phyloP scores from a whole-genome alignment of 1,139 yeast species.

The Geotrichum histeridarum region DNA sequence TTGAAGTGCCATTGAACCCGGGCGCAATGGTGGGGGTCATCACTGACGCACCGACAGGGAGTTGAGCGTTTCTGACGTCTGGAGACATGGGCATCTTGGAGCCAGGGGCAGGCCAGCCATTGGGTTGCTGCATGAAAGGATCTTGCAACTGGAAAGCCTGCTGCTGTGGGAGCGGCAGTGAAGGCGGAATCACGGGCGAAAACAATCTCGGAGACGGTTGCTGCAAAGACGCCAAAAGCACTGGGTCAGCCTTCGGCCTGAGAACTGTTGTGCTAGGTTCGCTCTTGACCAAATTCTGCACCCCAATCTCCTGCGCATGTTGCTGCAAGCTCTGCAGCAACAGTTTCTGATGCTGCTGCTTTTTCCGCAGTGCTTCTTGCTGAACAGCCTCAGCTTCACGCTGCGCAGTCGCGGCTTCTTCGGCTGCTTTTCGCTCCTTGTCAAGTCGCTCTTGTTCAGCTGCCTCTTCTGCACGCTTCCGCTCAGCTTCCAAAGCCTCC shows the following conservation, averaged over 20 bases:
- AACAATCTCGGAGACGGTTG: conserved; percentile 14
- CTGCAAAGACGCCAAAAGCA: conserved; percentile 12
- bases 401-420: conserved; percentile 12
- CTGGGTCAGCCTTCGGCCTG: conserved; percentile 17
- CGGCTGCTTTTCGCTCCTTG: conserved; percentile 10
- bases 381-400: conserved; percentile 13
- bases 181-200: conserved; percentile 5
- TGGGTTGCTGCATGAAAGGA: background rate
- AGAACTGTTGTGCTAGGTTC: conserved; percentile 12
- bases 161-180: conserved; percentile 9
- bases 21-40: background rate
- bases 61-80: background rate
- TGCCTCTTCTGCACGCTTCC: conserved; percentile 15
- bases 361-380: conserved; percentile 14
- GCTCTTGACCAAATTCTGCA: conserved; percentile 10
- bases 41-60: background rate
- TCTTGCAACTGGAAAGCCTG: conserved; percentile 9
- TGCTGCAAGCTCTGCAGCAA: conserved; percentile 22
- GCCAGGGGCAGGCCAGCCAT: background rate
- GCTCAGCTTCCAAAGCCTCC: conserved; percentile 19
- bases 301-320: conserved; percentile 20
- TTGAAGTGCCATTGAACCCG: background rate
- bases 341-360: conserved; percentile 24
- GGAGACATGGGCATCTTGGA: background rate
- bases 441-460: conserved; percentile 16